Evolutionary conservation across 108 stramenopile genomes (phyloP).

Genomic region (Skeletonema tropicum): DNA sequence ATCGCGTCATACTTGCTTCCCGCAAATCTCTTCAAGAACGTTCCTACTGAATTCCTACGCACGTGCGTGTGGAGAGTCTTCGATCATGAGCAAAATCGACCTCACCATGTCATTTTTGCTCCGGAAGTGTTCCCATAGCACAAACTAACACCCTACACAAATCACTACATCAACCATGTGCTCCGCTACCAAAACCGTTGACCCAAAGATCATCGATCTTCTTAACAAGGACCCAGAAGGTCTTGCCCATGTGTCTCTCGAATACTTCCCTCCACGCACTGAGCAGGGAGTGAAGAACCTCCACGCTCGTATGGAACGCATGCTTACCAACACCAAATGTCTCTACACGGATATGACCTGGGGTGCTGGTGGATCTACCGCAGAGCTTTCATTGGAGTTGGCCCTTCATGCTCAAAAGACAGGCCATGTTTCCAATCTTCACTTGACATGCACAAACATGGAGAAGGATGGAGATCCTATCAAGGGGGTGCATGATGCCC

Average conservation of each 20-base stretch:
- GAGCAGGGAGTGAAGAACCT: slow-evolving; percentile 97
- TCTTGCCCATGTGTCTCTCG: slow-evolving; percentile 88
- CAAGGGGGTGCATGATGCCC: slow-evolving; percentile 86
- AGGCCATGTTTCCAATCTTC: slow-evolving; percentile 98
- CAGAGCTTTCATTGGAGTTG: slow-evolving; percentile 93
- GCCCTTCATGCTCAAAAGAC: slow-evolving; percentile 77
- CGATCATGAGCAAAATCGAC: too few species aligned
- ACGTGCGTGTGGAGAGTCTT: too few species aligned
- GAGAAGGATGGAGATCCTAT: slow-evolving; percentile 81
- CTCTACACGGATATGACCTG: slow-evolving; percentile 98
- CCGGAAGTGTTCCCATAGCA: neutral
- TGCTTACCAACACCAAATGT: slow-evolving; percentile 81
- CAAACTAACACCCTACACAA: neutral
- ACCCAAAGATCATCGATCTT: slow-evolving; percentile 88
- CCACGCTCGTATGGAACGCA: slow-evolving; percentile 92
- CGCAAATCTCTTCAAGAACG: too few species aligned
- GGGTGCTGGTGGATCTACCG: slow-evolving; percentile 99
- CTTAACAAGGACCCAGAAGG: slow-evolving; percentile 55
- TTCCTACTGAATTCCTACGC: too few species aligned
- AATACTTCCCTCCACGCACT: slow-evolving; percentile 98
- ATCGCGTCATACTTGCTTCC: too few species aligned
- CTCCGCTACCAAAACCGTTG: slow-evolving; percentile 28
- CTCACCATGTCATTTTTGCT: neutral
- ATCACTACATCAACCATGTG: neutral
- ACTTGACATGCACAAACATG: slow-evolving; percentile 99